These are phyloP conservation scores for Cryptococcus sp. DNA, from an alignment of 1,284 basidiomycete species.

Conservation along the genomic window DNA sequence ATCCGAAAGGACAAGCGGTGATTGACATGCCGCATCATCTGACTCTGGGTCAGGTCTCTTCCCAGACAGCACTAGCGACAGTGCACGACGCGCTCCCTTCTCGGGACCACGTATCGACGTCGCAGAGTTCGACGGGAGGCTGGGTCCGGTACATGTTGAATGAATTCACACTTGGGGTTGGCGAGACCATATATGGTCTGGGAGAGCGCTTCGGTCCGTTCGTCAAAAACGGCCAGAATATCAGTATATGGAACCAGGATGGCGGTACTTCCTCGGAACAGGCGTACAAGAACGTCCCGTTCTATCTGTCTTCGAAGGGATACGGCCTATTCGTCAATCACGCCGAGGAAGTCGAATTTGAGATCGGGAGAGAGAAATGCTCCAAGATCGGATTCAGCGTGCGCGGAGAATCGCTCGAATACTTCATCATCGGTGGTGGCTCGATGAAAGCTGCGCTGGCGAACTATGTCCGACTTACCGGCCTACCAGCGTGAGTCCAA, in stretches of 20 bases:
- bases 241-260: slow-evolving; percentile 69
- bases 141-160: slow-evolving; percentile 61
- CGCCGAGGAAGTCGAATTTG: slow-evolving; percentile 69
- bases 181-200: slow-evolving; percentile 70
- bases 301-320: slow-evolving; percentile 58
- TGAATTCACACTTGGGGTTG: slow-evolving; percentile 68
- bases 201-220: slow-evolving; percentile 70
- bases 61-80: slow-evolving; percentile 63
- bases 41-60: slow-evolving; percentile 63
- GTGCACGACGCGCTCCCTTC: slow-evolving; percentile 49
- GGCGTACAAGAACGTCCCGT: slow-evolving; percentile 61
- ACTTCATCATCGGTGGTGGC: slow-evolving; percentile 60
- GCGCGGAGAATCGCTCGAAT: slow-evolving; percentile 64
- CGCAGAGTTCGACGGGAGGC: slow-evolving; percentile 13
- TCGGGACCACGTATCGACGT: slow-evolving; percentile 12
- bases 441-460: slow-evolving; percentile 37
- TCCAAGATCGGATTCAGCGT: slow-evolving; percentile 70
- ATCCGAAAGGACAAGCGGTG: slow-evolving; percentile 64
- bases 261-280: slow-evolving; percentile 63
- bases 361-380: slow-evolving; percentile 72
- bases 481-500: slow-evolving; percentile 6
- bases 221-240: slow-evolving; percentile 68
- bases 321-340: slow-evolving; percentile 77
- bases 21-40: slow-evolving; percentile 67
- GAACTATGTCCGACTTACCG: slow-evolving; percentile 23